Evolutionary conservation across 768 basidiomycete species (phyloP).

Genomic region (Mrakia frigida): DNA sequence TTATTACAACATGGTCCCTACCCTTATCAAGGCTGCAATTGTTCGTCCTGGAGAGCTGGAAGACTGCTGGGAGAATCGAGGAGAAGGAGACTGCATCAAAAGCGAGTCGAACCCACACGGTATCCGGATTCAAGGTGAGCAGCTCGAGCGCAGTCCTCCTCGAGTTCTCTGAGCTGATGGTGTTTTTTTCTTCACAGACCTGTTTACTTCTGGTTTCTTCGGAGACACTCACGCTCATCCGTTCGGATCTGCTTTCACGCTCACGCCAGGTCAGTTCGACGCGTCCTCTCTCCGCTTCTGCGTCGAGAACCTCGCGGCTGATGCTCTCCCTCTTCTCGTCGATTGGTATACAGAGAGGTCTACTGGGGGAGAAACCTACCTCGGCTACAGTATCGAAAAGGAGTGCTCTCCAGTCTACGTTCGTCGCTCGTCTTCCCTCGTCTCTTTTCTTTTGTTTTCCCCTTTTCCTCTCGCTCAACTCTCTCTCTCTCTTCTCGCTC

Average conservation of each 20-base stretch:
- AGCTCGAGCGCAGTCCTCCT: neutral
- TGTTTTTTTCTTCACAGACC: neutral
- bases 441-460: too few species aligned
- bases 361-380: neutral
- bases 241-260: neutral
- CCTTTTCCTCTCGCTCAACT: neutral
- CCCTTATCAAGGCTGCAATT: neutral
- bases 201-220: neutral
- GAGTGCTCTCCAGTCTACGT: neutral
- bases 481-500: neutral
- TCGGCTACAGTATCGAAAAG: constrained; percentile 22
- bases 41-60: neutral
- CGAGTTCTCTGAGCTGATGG: neutral
- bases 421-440: neutral
- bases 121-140: neutral
- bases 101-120: neutral
- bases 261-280: neutral
- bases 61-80: neutral
- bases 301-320: too few species aligned
- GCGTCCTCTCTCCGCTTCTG: too few species aligned
- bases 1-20: neutral
- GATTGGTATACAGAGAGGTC: too few species aligned
- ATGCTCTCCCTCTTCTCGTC: too few species aligned
- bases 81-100: neutral
- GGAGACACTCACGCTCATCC: neutral